Percentiles rank a stretch among this genome's conserved stretches.
phyloP scores from a whole-genome alignment of 1,284 basidiomycete species.

The Tausonia pullulans region DNA sequence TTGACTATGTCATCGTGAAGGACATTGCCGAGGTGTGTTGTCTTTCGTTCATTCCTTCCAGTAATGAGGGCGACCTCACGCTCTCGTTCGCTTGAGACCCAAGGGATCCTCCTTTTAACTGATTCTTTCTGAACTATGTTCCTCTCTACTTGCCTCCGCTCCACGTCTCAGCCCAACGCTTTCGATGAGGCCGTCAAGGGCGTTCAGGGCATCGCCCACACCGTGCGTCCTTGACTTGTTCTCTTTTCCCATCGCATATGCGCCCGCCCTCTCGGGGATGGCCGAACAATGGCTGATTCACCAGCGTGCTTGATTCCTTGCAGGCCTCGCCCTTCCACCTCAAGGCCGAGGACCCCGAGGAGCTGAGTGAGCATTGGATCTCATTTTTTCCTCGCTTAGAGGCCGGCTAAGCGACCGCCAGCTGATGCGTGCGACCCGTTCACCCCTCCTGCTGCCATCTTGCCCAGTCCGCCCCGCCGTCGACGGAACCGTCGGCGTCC shows the following conservation, averaged over 20 bases:
- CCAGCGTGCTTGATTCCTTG: neutral
- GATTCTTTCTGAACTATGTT: too few species aligned
- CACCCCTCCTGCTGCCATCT: too few species aligned
- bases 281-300: neutral
- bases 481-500: conserved; percentile 44
- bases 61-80: too few species aligned
- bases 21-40: conserved; percentile 41
- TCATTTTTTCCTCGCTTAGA: too few species aligned
- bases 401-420: too few species aligned
- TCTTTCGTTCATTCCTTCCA: too few species aligned
- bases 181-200: conserved; percentile 17
- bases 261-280: neutral
- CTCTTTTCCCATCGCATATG: neutral
- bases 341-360: conserved; percentile 5
- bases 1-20: conserved; percentile 36
- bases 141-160: neutral
- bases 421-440: too few species aligned
- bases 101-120: too few species aligned
- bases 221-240: neutral
- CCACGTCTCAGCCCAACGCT: neutral
- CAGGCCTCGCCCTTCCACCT: conserved; percentile 17
- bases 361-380: neutral
- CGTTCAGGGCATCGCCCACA: conserved; percentile 15
- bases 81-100: too few species aligned
- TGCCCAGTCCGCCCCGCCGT: conserved; percentile 39